These are phyloP conservation scores for Mycena latifolia DNA, from an alignment of 768 basidiomycete genomes.

Conservation along the genomic window DNA sequence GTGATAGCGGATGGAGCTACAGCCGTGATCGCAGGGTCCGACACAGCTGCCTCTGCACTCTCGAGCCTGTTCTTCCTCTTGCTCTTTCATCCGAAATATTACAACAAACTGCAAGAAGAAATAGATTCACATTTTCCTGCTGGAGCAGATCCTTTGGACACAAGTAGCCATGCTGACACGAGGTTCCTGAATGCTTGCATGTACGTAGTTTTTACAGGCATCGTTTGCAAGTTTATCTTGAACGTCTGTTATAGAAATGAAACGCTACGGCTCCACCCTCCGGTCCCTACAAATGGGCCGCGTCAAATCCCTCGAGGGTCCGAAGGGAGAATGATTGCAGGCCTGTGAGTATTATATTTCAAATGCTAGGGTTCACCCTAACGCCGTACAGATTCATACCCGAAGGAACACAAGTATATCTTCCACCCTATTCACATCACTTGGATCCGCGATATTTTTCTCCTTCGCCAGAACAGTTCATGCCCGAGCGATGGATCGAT, in stretches of 20 bases:
- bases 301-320: conserved; percentile 48
- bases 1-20: conserved; percentile 49
- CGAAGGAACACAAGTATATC: conserved; percentile 48
- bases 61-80: conserved; percentile 44
- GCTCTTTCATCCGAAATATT: not conserved
- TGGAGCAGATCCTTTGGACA: no score
- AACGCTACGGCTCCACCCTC: conserved; percentile 58
- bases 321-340: conserved; percentile 47
- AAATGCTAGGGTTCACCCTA: not conserved
- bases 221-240: no score
- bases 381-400: conserved; percentile 47
- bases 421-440: conserved; percentile 51
- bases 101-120: not conserved
- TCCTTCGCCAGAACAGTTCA: conserved; percentile 52
- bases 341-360: conserved; percentile 37
- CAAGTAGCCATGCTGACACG: no score
- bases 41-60: conserved; percentile 52
- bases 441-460: conserved; percentile 54
- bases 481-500: conserved; percentile 55
- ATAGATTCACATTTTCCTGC: not conserved
- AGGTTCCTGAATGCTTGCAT: no score
- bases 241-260: conserved; percentile 53
- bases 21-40: conserved; percentile 53
- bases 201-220: no score
- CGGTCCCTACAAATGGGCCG: conserved; percentile 55